These are phyloP conservation scores for Fusarium liriodendri DNA, from an alignment of 2,329 filamentous ascomycete genomes.

Conservation along the genomic window DNA sequence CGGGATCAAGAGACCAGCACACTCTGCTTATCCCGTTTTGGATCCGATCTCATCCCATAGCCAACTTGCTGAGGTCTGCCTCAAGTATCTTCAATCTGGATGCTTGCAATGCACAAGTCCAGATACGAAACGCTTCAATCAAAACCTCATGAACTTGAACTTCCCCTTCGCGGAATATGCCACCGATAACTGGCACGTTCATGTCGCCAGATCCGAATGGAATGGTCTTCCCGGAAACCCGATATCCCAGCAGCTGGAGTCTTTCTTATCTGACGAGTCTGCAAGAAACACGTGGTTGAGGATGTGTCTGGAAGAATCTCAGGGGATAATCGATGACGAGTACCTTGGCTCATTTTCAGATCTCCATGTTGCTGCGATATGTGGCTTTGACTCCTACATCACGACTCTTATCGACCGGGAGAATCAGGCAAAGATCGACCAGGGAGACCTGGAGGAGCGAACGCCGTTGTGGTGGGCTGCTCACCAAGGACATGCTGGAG, in stretches of 20 bases:
- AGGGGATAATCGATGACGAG: neutral
- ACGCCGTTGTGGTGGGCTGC: conserved; percentile 41
- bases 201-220: conserved; percentile 16
- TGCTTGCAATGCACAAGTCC: neutral
- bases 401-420: neutral
- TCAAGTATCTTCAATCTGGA: conserved; percentile 26
- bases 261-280: conserved; percentile 2
- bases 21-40: conserved; percentile 20
- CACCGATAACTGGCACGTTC: conserved; percentile 17
- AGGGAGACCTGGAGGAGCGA: neutral
- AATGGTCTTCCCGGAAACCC: neutral
- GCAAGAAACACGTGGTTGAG: conserved; percentile 7
- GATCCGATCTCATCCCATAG: conserved; percentile 19
- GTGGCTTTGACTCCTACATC: conserved; percentile 15
- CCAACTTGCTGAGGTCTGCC: conserved; percentile 26
- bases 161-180: conserved; percentile 31
- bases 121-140: neutral
- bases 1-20: conserved; percentile 11
- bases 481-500: conserved; percentile 26
- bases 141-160: neutral
- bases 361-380: conserved; percentile 26
- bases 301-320: neutral
- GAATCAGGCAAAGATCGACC: neutral
- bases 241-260: conserved; percentile 6
- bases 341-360: neutral